Evolutionary conservation across 495 filamentous ascomycete genomes (phyloP).

Genomic region (Aspergillus heteromorphus): DNA sequence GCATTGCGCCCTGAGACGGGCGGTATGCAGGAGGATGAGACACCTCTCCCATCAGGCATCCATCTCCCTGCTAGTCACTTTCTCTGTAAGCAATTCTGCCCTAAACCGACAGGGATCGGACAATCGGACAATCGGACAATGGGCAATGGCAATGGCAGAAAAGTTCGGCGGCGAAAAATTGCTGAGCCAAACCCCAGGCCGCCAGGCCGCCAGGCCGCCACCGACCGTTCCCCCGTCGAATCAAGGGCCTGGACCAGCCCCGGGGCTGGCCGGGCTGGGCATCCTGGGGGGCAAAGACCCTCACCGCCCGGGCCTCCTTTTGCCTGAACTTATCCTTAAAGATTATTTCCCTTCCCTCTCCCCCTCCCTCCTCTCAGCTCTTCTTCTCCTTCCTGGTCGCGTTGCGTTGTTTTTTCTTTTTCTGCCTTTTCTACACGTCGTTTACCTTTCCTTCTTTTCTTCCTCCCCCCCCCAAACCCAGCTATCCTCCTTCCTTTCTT

Average conservation of each 20-base stretch:
- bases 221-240: neutral
- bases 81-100: too few relatives aligned
- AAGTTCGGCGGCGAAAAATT: neutral
- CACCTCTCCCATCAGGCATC: neutral
- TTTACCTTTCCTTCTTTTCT: neutral
- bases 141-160: too few relatives aligned
- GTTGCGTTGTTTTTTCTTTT: neutral
- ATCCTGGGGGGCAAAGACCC: neutral
- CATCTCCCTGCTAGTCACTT: too few relatives aligned
- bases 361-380: too few relatives aligned
- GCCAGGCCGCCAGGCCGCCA: neutral
- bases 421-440: too few relatives aligned
- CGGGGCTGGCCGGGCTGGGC: neutral
- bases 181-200: neutral
- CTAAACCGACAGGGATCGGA: neutral
- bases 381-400: too few relatives aligned
- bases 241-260: neutral
- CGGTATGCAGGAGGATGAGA: neutral
- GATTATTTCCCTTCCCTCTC: too few relatives aligned
- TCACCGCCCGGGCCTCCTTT: neutral
- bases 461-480: too few relatives aligned
- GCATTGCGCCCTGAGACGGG: neutral
- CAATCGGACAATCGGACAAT: too few relatives aligned
- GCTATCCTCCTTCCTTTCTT: neutral
- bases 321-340: too few relatives aligned